Conservation (phyloP, 306 rosid genomes). For the Fragaria nilgerrensis region DNA sequence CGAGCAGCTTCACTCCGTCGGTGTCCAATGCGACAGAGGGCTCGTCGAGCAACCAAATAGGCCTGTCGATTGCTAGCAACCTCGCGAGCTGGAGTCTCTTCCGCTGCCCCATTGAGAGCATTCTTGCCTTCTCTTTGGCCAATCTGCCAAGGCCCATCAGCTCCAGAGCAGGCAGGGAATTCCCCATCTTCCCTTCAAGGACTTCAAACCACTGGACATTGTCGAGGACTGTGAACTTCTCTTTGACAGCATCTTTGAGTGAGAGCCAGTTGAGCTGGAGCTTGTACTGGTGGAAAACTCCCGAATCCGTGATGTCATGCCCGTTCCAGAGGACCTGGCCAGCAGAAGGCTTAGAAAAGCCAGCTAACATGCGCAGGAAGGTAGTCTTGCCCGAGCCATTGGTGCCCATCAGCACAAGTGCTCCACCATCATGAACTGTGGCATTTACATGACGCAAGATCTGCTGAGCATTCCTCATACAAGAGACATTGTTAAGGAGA, state of each 20-base stretch:
- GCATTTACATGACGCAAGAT: conserved; percentile 67
- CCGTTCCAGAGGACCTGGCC: conserved; percentile 92
- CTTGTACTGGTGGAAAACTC: conserved; percentile 79
- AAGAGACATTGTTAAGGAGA: conserved; percentile 70
- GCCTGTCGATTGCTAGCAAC: conserved; percentile 75
- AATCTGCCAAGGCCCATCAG: conserved; percentile 80
- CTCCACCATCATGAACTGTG: conserved; percentile 73
- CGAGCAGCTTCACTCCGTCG: conserved; percentile 80
- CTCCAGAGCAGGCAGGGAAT: conserved; percentile 66
- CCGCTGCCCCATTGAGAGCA: conserved; percentile 89
- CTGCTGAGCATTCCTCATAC: conserved; percentile 93
- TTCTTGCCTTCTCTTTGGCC: conserved; percentile 70
- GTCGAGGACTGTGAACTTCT: conserved; percentile 48
- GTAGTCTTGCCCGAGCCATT: conserved; percentile 88
- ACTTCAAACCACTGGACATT: conserved; percentile 75
- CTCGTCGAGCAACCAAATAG: conserved; percentile 85
- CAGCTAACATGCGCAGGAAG: conserved; percentile 82
- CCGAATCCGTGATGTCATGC: conserved; percentile 63
- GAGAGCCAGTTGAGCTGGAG: conserved; percentile 89
- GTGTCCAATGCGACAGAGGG: conserved; percentile 86
- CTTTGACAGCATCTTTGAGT: conserved; percentile 63
- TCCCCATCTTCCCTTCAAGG: conserved; percentile 77
- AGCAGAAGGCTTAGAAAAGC: conserved; percentile 77
- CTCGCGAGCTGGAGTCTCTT: conserved; percentile 86
- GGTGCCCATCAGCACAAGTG: conserved; percentile 69